These are phyloP conservation scores for Alternaria sp. DNA, from an alignment of 2,329 filamentous ascomycete species.

Conservation along the genomic window DNA sequence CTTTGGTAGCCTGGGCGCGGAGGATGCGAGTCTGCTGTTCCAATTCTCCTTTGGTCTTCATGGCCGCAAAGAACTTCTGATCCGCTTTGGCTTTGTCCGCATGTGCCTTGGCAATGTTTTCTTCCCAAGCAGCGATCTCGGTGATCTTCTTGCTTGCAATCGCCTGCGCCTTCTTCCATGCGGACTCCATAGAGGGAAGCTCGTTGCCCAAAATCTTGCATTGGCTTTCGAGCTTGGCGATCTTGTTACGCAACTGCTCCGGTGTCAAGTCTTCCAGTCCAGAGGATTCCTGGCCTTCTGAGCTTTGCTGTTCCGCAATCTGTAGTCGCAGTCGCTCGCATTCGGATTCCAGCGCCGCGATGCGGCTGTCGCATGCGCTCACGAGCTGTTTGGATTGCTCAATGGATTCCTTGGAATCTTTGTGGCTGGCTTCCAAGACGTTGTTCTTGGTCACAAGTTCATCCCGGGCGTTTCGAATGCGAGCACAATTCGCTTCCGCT, in stretches of 20 bases:
- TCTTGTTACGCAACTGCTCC: slow-evolving; percentile 78
- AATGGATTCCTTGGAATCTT: slow-evolving; percentile 74
- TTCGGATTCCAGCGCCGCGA: slow-evolving; percentile 83
- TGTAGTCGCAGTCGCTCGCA: slow-evolving; percentile 73
- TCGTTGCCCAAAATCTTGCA: slow-evolving; percentile 87
- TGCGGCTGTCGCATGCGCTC: slow-evolving; percentile 80
- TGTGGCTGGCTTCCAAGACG: slow-evolving; percentile 80
- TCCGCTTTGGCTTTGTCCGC: slow-evolving; percentile 97
- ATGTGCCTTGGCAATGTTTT: slow-evolving; percentile 75
- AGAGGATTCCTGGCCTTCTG: slow-evolving; percentile 36
- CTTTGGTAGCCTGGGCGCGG: slow-evolving; percentile 85
- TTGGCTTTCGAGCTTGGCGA: slow-evolving; percentile 78
- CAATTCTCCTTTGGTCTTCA: slow-evolving; percentile 90
- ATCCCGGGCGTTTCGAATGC: slow-evolving; percentile 84
- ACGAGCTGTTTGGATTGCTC: slow-evolving; percentile 83
- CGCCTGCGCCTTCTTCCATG: slow-evolving; percentile 88
- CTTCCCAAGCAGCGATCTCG: slow-evolving; percentile 78
- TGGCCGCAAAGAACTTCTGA: slow-evolving; percentile 95
- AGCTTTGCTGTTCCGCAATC: slow-evolving; percentile 57
- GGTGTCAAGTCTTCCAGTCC: slow-evolving; percentile 67
- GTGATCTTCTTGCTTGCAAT: slow-evolving; percentile 87
- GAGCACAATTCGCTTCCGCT: slow-evolving; percentile 83
- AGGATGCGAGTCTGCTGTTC: slow-evolving; percentile 82
- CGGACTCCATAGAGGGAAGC: slow-evolving; percentile 85
- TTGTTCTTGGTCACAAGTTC: slow-evolving; percentile 84